phyloP scores from a whole-genome alignment of 768 basidiomycete species.

The Mycena kentingensis region DNA sequence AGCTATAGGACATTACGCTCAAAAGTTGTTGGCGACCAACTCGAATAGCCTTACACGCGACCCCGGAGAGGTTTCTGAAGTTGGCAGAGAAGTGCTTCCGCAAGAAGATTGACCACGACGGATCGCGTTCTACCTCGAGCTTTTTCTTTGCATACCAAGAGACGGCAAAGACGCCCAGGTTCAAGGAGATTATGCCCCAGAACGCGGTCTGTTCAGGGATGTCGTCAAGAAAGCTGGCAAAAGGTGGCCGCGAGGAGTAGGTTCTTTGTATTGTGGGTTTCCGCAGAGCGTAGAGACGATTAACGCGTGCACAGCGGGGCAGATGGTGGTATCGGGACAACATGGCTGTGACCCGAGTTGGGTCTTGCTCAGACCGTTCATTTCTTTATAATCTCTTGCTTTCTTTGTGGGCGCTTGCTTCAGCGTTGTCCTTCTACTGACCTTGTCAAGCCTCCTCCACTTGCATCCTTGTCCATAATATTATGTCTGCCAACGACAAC shows the following conservation, averaged over 20 bases:
- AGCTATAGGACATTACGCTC: conserved; percentile 44
- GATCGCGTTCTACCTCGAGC: conserved; percentile 43
- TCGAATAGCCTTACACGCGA: conserved; percentile 54
- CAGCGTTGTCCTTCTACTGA: no score
- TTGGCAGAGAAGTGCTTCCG: conserved; percentile 62
- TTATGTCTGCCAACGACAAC: conserved; percentile 37
- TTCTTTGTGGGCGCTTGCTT: no score
- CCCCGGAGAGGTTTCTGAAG: conserved; percentile 62
- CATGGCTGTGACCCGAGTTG: no score
- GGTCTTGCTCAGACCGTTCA: no score
- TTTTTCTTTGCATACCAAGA: conserved; percentile 53
- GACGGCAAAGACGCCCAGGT: conserved; percentile 59
- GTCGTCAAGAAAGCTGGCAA: conserved; percentile 47
- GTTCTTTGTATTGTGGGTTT: no score
- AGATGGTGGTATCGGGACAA: no score
- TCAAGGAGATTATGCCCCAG: conserved; percentile 65
- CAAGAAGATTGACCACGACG: conserved; percentile 49
- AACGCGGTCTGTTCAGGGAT: conserved; percentile 58
- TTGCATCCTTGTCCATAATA: conserved; percentile 38
- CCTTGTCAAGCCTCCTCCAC: no score
- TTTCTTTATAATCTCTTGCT: conserved; percentile 33
- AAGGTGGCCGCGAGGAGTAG: conserved; percentile 1
- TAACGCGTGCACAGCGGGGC: no score
- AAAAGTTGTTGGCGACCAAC: conserved; percentile 1
- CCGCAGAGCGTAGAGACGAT: no score